phyloP scores from a whole-genome alignment of 345 rosid species.

The Populus tremula region DNA sequence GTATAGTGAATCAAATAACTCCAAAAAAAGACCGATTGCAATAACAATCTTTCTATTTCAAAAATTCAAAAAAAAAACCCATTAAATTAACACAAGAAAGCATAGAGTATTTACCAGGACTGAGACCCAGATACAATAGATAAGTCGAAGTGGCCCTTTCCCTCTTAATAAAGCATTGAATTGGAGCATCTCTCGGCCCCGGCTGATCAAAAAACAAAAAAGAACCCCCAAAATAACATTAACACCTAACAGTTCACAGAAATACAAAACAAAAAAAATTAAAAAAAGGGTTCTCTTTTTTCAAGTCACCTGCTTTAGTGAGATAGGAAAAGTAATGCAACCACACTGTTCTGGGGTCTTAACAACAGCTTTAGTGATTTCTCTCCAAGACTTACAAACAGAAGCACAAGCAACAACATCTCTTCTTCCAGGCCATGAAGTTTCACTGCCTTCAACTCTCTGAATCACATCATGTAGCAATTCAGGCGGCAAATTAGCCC shows the following conservation, averaged over 20 bases:
- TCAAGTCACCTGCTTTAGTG: slow-evolving; percentile 66
- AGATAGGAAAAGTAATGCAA: slow-evolving; percentile 72
- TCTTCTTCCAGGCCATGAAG: slow-evolving; percentile 74
- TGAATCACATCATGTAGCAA: slow-evolving; percentile 66
- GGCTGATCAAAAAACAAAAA: slow-evolving; percentile 46
- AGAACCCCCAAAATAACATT: background rate
- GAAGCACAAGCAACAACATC: slow-evolving; percentile 85
- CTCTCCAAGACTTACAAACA: slow-evolving; percentile 83
- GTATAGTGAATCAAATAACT: background rate
- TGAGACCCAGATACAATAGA: slow-evolving; percentile 69
- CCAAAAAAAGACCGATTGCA: background rate
- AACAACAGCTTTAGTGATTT: slow-evolving; percentile 57
- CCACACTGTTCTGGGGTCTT: slow-evolving; percentile 67
- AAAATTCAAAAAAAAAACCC: background rate
- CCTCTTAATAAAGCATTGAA: slow-evolving; percentile 85
- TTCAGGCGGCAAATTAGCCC: slow-evolving; percentile 91
- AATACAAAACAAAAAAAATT: background rate
- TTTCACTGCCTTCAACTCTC: slow-evolving; percentile 52
- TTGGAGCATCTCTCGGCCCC: slow-evolving; percentile 76
- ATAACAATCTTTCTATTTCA: background rate
- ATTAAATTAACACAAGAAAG: background rate
- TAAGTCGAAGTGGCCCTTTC: slow-evolving; percentile 66
- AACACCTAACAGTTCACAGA: slow-evolving; percentile 4
- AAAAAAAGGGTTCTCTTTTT: background rate
- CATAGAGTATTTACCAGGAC: slow-evolving; percentile 59